Evolutionary conservation across 2,329 filamentous ascomycete genomes (phyloP), one percentile per base, ranked within the genome.

Genomic region (Ophiostoma himal-ulmi): DNA sequence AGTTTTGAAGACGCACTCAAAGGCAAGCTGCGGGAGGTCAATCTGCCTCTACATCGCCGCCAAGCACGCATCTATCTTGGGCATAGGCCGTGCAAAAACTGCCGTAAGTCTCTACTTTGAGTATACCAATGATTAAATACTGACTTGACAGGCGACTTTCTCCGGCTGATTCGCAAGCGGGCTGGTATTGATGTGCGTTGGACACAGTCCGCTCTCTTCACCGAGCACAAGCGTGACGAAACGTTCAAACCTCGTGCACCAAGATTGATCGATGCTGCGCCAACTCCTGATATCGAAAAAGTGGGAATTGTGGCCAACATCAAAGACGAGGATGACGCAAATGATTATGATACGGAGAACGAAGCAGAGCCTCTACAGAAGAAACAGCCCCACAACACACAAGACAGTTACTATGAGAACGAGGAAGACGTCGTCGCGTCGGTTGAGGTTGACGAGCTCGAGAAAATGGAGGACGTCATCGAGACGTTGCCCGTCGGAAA

Each of bases 51-150:
- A 14, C 10, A 39, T n/a, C 67, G 66, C 0, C 39, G 60, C 22
- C 20, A 20, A 3, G 73, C 73, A 14, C 52, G 20, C 13, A 69
- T 74, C 8, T 44, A 72, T 7, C 69, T 73, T 0, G 72, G 73
- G 3, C 73, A 73, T 54, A 72, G 68, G 36, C 72, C 73, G 1
- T 74, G 73, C 70, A 71, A 68, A 14, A 74, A 67, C 44, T 74
- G 73, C 64, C 34, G 72, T 73, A 48, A 2, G 73, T 73, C 17
- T 0, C 5, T 41, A 8, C 5, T 20, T 30, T 17, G 14, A 36
- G 5, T 5, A n/a, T 8, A 11, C 30, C 30, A 17, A n/a, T 14
- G 13, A 36, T 11, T 13, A 36, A 22, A 41, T 66, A 34, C 36
- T 70, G 26, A 70, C 62, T n/a, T 10, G 22, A 11, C 14, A 74